A percentile compares a stretch with the other conserved stretches of the same genome.
Conservation (phyloP, 2,329 filamentous ascomycete genomes). For the Penicillium sp. region DNA sequence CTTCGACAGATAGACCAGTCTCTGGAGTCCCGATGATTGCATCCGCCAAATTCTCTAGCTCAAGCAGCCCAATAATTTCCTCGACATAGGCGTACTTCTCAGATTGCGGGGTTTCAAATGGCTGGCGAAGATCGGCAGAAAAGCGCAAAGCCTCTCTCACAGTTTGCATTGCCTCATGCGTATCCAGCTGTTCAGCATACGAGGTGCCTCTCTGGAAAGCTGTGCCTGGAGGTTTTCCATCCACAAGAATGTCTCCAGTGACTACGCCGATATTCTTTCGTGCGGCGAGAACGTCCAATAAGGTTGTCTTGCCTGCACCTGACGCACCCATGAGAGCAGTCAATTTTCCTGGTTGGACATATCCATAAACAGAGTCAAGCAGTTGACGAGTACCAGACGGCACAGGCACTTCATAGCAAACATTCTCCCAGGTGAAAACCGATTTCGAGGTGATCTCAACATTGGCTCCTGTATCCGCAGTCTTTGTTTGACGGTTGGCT, state of each 20-base stretch:
- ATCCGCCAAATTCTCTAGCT: slow-evolving; percentile 67
- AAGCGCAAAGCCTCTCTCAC: slow-evolving; percentile 69
- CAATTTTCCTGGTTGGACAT: slow-evolving; percentile 51
- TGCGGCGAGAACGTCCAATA: slow-evolving; percentile 73
- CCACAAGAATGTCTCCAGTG: slow-evolving; percentile 62
- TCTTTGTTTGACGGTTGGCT: slow-evolving; percentile 35
- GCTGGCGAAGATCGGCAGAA: slow-evolving; percentile 64
- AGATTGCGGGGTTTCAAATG: slow-evolving; percentile 55
- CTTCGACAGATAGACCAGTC: slow-evolving; percentile 59
- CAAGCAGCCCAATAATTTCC: slow-evolving; percentile 63
- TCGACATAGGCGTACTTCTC: slow-evolving; percentile 69
- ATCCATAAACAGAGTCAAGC: slow-evolving; percentile 50
- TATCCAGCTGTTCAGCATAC: slow-evolving; percentile 67
- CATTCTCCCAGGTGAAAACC: slow-evolving; percentile 55
- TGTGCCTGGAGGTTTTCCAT: slow-evolving; percentile 58
- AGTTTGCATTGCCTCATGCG: slow-evolving; percentile 63
- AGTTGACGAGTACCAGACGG: slow-evolving; percentile 47
- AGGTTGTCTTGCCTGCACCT: slow-evolving; percentile 81
- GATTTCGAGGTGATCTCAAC: slow-evolving; percentile 57
- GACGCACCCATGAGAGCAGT: slow-evolving; percentile 56
- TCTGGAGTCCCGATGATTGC: slow-evolving; percentile 65
- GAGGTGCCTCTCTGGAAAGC: slow-evolving; percentile 65
- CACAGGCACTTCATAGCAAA: slow-evolving; percentile 53
- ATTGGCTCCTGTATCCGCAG: slow-evolving; percentile 41
- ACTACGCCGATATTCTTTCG: slow-evolving; percentile 67